These are phyloP conservation scores for Brettanomyces sp. DNA, from an alignment of 805 yeast genomes.

Conservation along the genomic window DNA sequence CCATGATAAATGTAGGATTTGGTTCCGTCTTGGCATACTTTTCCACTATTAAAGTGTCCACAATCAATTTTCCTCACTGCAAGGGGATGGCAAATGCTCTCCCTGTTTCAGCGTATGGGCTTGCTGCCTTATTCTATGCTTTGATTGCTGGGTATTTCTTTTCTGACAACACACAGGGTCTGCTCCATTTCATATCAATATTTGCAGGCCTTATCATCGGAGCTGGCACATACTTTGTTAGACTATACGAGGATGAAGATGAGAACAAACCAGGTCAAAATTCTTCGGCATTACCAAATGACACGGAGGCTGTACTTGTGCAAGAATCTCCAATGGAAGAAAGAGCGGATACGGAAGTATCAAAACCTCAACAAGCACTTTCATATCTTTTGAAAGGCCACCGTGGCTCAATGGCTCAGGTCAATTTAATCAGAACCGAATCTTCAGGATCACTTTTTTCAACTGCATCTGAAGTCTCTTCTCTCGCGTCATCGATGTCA, in stretches of 20 bases:
- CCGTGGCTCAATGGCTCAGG: conserved; percentile 27
- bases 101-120: conserved; percentile 62
- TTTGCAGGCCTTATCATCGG: conserved; percentile 41
- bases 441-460: conserved; percentile 24
- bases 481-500: conserved; percentile 7
- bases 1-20: conserved; percentile 48
- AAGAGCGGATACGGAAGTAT: neutral
- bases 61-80: conserved; percentile 59
- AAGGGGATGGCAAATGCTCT: conserved; percentile 63
- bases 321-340: conserved; percentile 4
- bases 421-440: conserved; percentile 16
- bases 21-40: conserved; percentile 56
- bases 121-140: conserved; percentile 61
- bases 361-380: conserved; percentile 8
- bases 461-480: conserved; percentile 17
- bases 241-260: conserved; percentile 22
- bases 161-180: conserved; percentile 41
- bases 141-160: conserved; percentile 45
- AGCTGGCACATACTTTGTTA: conserved; percentile 36
- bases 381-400: conserved; percentile 23
- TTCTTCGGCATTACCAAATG: conserved; percentile 7
- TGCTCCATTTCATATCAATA: conserved; percentile 45
- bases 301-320: conserved; percentile 4
- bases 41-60: conserved; percentile 48
- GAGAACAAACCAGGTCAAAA: conserved; percentile 6